Evolutionary conservation across 2,329 filamentous ascomycete species (phyloP).

Genomic region (Arachnomyces sp.): DNA sequence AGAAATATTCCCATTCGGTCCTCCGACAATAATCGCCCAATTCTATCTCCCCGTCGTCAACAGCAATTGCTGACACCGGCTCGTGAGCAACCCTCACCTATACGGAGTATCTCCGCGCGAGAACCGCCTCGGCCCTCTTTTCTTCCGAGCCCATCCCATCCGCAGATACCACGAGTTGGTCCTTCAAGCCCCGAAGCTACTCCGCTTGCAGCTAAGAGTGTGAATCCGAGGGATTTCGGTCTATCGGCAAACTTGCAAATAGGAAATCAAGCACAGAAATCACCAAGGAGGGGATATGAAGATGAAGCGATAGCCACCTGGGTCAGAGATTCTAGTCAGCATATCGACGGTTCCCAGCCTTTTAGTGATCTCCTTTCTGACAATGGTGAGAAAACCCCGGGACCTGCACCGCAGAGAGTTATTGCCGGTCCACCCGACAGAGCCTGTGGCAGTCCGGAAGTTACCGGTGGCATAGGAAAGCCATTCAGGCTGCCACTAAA

Average conservation of each 20-base stretch:
- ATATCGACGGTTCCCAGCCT: too few relatives aligned
- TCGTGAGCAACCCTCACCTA: neutral
- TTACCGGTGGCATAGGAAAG: slow-evolving; percentile 6
- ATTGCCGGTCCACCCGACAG: slow-evolving; percentile 7
- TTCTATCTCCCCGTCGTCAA: slow-evolving; percentile 4
- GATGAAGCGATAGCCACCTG: too few relatives aligned
- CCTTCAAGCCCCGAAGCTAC: neutral
- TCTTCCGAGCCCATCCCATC: neutral
- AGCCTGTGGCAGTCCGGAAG: neutral
- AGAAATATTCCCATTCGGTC: slow-evolving; percentile 17
- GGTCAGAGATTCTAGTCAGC: too few relatives aligned
- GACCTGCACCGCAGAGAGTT: neutral
- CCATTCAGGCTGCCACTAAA: slow-evolving; percentile 8
- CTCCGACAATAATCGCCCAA: neutral
- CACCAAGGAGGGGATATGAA: too few relatives aligned
- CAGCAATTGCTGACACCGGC: slow-evolving; percentile 14
- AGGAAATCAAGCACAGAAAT: too few relatives aligned
- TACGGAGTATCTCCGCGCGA: too few relatives aligned
- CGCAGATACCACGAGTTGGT: neutral
- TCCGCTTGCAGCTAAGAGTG: neutral
- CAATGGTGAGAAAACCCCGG: too few relatives aligned
- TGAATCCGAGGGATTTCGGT: neutral
- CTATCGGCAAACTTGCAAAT: neutral
- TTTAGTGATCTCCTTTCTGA: too few relatives aligned
- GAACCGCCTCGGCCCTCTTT: too few relatives aligned